Evolutionary conservation across 352 stramenopile species (phyloP).

Genomic region (Phytophthora syringae): DNA sequence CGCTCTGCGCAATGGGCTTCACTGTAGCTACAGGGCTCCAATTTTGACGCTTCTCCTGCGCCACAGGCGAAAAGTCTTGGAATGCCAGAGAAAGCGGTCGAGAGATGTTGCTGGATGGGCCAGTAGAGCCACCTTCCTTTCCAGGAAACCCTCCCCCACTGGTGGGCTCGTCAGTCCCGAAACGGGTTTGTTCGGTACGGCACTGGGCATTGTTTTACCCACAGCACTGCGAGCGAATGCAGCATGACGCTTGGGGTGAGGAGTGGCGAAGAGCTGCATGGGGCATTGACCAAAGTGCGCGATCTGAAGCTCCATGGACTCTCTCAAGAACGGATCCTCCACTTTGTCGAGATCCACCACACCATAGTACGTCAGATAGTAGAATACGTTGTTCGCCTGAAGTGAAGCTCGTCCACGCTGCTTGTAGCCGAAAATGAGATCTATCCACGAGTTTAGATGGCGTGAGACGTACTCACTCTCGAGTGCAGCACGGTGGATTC

Average conservation of each 20-base stretch:
- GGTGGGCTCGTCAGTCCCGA: conserved; percentile 25
- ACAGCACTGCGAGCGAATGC: conserved; percentile 35
- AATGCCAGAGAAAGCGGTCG: conserved; percentile 73
- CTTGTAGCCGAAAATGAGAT: conserved; percentile 99
- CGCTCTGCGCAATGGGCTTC: conserved; percentile 62
- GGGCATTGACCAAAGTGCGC: conserved; percentile 99
- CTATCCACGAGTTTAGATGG: conserved; percentile 98
- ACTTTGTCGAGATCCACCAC: conserved; percentile 98
- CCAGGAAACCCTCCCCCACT: conserved; percentile 11
- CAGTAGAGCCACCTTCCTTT: conserved; percentile 4
- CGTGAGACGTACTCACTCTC: conserved; percentile 98
- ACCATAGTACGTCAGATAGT: conserved; percentile 92
- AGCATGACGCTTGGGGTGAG: conserved; percentile 75
- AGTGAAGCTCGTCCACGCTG: conserved; percentile 95
- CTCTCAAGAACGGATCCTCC: conserved; percentile 92
- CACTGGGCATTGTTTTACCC: conserved; percentile 14
- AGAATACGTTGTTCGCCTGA: conserved; percentile 97
- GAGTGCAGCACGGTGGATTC: conserved; percentile 94
- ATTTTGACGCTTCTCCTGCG: conserved; percentile 61
- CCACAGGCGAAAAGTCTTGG: conserved; percentile 53
- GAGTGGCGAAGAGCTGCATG: conserved; percentile 92
- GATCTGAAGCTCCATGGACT: conserved; percentile 98
- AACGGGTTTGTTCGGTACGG: conserved; percentile 11
- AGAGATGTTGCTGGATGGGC: conserved; percentile 35
- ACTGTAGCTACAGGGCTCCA: conserved; percentile 70